Evolutionary conservation across 441 rosid genomes (phyloP).

Genomic region (Kokia cookei): DNA sequence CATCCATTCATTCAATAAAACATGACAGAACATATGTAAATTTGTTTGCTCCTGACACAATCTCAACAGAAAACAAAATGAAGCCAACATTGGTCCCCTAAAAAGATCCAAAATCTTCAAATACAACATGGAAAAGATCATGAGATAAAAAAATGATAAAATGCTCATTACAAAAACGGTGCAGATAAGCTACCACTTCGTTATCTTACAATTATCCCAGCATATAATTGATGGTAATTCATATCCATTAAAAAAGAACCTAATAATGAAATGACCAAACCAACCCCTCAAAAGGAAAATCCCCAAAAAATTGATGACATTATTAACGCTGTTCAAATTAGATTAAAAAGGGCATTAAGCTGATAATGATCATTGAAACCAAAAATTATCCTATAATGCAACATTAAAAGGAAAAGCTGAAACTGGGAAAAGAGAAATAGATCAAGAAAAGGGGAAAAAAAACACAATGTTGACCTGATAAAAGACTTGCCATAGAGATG

Average conservation of each 20-base stretch:
- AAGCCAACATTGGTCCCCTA: background rate
- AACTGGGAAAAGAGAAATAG: constrained; percentile 19
- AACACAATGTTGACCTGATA: constrained; percentile 33
- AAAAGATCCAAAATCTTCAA: background rate
- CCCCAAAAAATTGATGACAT: constrained; percentile 20
- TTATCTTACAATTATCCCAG: background rate
- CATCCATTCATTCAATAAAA: background rate
- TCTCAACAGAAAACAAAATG: background rate
- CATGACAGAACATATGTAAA: background rate
- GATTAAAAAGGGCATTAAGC: background rate
- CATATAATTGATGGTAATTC: background rate
- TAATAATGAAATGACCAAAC: background rate
- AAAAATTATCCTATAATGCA: background rate
- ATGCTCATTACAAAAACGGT: background rate
- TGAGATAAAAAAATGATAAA: background rate
- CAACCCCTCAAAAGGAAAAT: background rate
- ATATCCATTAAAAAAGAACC: background rate
- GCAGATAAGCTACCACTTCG: background rate
- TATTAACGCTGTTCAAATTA: background rate
- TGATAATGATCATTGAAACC: background rate
- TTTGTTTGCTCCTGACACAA: background rate
- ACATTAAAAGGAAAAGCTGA: background rate
- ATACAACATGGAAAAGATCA: background rate
- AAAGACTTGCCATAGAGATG: constrained; percentile 51
- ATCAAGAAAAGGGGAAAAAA: background rate